Evolutionary conservation across 208 protist species (phyloP).

Genomic region (Leishmania turanica): DNA sequence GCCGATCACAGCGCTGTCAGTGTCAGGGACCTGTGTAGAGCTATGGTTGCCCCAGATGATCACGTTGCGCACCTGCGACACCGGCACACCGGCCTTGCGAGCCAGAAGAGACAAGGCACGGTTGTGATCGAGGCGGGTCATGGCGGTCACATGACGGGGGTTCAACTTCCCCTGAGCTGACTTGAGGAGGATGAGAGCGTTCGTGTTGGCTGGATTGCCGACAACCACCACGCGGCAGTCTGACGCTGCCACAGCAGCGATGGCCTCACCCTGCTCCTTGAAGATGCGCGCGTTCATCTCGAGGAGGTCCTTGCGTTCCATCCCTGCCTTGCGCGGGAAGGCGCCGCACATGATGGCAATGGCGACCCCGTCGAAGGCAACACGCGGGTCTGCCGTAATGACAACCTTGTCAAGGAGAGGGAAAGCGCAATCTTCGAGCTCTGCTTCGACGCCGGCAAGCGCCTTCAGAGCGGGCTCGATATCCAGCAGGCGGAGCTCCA

Average conservation of each 20-base stretch:
- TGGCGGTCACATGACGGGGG: constrained; percentile 92
- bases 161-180: constrained; percentile 67
- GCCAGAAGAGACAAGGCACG: constrained; percentile 89
- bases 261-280: constrained; percentile 87
- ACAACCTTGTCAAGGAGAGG: constrained; percentile 85
- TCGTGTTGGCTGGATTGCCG: constrained; percentile 99
- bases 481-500: constrained; percentile 94
- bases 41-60: constrained; percentile 98
- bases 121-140: constrained; percentile 98
- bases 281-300: constrained; percentile 97
- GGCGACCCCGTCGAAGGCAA: constrained; percentile 88
- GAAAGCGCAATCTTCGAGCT: constrained; percentile 95
- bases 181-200: constrained; percentile 94
- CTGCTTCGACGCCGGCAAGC: constrained; percentile 90
- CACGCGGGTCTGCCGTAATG: constrained; percentile 62
- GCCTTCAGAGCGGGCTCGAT: constrained; percentile 68
- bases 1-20: constrained; percentile 74
- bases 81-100: constrained; percentile 54
- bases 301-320: constrained; percentile 97
- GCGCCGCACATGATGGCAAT: constrained; percentile 88
- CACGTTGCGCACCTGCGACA: constrained; percentile 87
- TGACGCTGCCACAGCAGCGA: constrained; percentile 85
- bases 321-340: constrained; percentile 91
- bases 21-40: constrained; percentile 93
- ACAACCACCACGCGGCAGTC: constrained; percentile 92